Evolutionary conservation across 768 basidiomycete species (phyloP).

Genomic region (Boletus reticulatus): DNA sequence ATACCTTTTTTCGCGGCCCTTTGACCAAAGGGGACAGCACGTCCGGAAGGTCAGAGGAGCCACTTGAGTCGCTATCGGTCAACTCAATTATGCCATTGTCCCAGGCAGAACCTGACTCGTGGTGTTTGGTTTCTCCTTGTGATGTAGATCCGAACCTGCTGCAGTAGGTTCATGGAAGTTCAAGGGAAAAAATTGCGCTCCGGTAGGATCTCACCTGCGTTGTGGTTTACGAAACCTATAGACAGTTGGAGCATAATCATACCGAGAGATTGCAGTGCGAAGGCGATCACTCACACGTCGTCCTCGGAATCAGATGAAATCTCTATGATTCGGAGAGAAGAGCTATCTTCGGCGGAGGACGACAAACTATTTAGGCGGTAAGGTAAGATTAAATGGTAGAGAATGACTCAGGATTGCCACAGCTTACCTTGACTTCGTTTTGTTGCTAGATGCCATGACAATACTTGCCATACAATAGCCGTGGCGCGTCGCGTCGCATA

Average conservation of each 20-base stretch:
- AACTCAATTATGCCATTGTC: conserved; percentile 27
- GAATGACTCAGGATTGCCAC: neutral
- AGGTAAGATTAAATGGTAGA: neutral
- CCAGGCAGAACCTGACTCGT: neutral
- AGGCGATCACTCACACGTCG: conserved; percentile 29
- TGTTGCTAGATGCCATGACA: conserved; percentile 44
- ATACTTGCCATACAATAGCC: too few species aligned
- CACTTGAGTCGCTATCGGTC: conserved; percentile 28
- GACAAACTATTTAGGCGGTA: neutral
- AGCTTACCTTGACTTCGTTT: conserved; percentile 39
- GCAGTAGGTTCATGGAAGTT: neutral
- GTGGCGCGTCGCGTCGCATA: neutral
- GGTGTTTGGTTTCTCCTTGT: neutral
- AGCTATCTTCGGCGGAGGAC: neutral
- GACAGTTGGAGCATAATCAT: neutral
- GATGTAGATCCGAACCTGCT: conserved; percentile 3
- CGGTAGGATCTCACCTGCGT: conserved; percentile 10
- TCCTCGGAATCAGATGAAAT: conserved; percentile 51
- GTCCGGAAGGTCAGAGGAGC: conserved; percentile 22
- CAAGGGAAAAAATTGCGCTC: neutral
- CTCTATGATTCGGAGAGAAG: conserved; percentile 44
- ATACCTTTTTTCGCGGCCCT: conserved; percentile 4
- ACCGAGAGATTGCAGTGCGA: neutral
- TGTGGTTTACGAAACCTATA: conserved; percentile 8
- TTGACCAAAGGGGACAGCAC: conserved; percentile 23